These are phyloP conservation scores for Schoenoplectus tabernaemontani DNA, from an alignment of 202 grass and related monocot species.

Conservation along the genomic window DNA sequence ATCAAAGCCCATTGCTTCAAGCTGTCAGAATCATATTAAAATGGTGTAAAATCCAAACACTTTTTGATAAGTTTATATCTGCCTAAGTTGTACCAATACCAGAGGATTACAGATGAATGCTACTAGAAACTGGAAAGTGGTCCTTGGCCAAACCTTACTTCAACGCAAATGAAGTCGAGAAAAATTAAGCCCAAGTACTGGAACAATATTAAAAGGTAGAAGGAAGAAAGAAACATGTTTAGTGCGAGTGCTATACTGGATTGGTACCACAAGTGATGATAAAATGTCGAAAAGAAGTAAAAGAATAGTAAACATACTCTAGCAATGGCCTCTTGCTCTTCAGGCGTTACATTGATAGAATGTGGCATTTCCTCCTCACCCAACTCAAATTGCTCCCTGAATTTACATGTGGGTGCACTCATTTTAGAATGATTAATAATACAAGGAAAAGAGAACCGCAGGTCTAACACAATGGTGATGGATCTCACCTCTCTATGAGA, in stretches of 20 bases:
- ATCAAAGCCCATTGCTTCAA: conserved; percentile 92
- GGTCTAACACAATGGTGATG: too few relatives aligned
- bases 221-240: too few relatives aligned
- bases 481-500: too few relatives aligned
- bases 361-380: conserved; percentile 88
- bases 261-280: neutral
- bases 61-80: neutral
- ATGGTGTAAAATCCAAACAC: neutral
- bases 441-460: too few relatives aligned
- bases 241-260: neutral
- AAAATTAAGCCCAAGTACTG: neutral
- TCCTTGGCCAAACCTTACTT: neutral
- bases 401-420: neutral
- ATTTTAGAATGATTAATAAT: neutral
- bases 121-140: neutral
- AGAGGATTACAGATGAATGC: neutral
- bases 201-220: neutral
- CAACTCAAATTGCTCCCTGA: conserved; percentile 63
- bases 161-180: neutral
- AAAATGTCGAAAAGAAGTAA: neutral
- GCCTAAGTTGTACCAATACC: neutral
- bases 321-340: conserved; percentile 76
- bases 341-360: conserved; percentile 69
- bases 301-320: conserved; percentile 36
- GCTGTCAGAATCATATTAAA: conserved; percentile 32